Conservation (phyloP, 2,329 filamentous ascomycete species). For the Rutstroemia sp. region DNA sequence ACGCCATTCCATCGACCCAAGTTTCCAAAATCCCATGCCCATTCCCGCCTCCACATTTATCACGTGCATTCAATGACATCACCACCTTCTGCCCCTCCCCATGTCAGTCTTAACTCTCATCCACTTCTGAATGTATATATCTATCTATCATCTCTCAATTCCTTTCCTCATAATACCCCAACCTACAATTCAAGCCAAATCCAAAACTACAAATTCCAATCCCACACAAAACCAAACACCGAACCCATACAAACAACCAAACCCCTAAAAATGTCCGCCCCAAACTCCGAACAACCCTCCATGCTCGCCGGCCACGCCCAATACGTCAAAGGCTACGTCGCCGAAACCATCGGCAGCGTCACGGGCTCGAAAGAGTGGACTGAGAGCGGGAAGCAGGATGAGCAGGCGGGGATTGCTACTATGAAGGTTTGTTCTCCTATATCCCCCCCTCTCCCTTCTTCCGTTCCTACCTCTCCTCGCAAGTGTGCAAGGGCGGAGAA, state of each 20-base stretch:
- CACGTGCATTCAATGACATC: not conserved
- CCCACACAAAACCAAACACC: too few relatives aligned
- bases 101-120: too few relatives aligned
- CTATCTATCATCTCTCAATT: not conserved
- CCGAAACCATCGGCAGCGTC: constrained; percentile 46
- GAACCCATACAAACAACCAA: too few relatives aligned
- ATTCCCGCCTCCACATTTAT: not conserved
- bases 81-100: not conserved
- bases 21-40: not conserved
- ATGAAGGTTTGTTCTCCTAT: constrained; percentile 35
- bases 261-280: not conserved
- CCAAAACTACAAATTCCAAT: not conserved
- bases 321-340: constrained; percentile 61
- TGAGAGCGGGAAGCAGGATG: constrained; percentile 55
- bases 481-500: too few relatives aligned
- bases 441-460: not conserved
- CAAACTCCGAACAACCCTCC: constrained; percentile 35
- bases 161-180: not conserved
- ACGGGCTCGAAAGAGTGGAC: constrained; percentile 59
- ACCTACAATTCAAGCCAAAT: not conserved
- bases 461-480: too few relatives aligned
- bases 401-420: constrained; percentile 50
- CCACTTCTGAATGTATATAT: too few relatives aligned
- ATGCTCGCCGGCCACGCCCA: constrained; percentile 58
- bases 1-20: not conserved